Base-by-base conservation (phyloP, 192 early-diverging fungal genomes). In the Backusella australiensis region DNA sequence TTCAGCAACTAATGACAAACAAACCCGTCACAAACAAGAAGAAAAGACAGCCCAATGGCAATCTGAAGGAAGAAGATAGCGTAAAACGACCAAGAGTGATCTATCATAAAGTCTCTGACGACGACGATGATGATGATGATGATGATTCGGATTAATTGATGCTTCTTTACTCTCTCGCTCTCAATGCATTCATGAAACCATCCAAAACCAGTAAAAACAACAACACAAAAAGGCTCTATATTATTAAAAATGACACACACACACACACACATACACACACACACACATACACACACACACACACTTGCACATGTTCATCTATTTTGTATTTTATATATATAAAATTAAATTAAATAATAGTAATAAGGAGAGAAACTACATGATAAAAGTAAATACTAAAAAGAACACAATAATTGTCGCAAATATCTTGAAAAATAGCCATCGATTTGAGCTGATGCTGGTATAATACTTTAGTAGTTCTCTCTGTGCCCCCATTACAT, bases 371-470 rank as follows among this genome's bases (percentile, higher is more conserved):
- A 63, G 12, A 17, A 49, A n/a, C 72, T 73, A 78, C 66, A 69
- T 70, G 8, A 78, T 78, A 35, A 78, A 41, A 15, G 77, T 78
- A 74, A 78, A 78, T 21, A 78, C 26, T 14, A 72, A 41, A 41
- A 78, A 78, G 83, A 97, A 98, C 12, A 95, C 86, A 35, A 99
- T 85, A 66, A 98, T 86, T 3, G 95, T 91, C 11, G 90, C 92
- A 86, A 99, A 97, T 72, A 98, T 91, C 83, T 98, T 98, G 75
- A 95, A 86, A 90, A 99, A 96, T 59, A 99, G 83, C 94, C 94
- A 94, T 72, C 98, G 91, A 84, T 99, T 99, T 42, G 93, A 95
- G 34, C 92, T 94, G 23, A 99, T 92, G 75, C 90, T 93, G 66
- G 94, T 90, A 81, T 96, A 99, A 82, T 96, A 98, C 79, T 93